These are phyloP conservation scores for Rhizophagus sp. DNA, from an alignment of 192 early-diverging fungal genomes.

Conservation along the genomic window DNA sequence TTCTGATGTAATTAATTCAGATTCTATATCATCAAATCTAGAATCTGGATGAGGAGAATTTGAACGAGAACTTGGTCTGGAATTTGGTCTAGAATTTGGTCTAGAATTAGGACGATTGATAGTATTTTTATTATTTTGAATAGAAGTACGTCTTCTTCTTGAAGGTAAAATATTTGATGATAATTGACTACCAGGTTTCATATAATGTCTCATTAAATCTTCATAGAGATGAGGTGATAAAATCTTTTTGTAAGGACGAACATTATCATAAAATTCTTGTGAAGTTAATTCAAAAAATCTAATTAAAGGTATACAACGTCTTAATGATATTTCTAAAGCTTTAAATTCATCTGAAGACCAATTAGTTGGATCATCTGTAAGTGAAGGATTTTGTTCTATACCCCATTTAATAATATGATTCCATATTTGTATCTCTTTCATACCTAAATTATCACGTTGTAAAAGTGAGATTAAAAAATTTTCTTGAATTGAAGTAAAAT, in stretches of 20 bases:
- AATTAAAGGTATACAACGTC: slow-evolving; percentile 17
- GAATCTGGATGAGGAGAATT: not conserved
- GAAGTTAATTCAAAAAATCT: slow-evolving; percentile 25
- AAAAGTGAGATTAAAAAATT: slow-evolving; percentile 14
- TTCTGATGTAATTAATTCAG: not conserved
- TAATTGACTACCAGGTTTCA: not conserved
- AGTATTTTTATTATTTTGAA: not conserved
- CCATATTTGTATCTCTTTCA: slow-evolving; percentile 29
- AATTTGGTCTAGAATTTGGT: not conserved
- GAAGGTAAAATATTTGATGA: not conserved
- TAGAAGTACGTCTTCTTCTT: not conserved
- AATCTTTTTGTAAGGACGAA: slow-evolving; percentile 8
- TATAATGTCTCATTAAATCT: slow-evolving; percentile 4
- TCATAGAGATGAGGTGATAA: not conserved
- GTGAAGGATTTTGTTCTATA: not conserved
- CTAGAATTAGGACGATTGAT: not conserved
- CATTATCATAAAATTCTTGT: not conserved
- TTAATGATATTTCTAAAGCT: not conserved
- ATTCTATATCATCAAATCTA: not conserved
- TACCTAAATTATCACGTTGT: slow-evolving; percentile 15
- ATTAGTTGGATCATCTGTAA: not conserved
- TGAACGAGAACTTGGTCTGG: not conserved
- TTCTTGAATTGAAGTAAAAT: slow-evolving; percentile 23
- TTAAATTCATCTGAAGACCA: not conserved
- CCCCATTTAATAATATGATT: slow-evolving; percentile 26